Conservation (phyloP, 305 asterid species). For the Fraxinus paxiana region DNA sequence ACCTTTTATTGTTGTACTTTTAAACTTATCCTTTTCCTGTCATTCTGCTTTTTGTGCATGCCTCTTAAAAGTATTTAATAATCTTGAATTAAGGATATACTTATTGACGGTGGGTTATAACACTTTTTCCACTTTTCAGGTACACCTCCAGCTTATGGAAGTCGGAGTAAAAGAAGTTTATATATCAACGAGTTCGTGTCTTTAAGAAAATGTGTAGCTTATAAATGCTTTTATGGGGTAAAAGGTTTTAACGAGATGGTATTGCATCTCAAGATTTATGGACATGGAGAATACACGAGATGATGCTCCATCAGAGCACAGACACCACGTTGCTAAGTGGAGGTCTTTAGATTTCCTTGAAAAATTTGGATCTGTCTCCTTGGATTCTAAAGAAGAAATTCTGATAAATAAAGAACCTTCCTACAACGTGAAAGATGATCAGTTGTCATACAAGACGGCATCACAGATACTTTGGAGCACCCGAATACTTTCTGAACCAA, state of each 20-base stretch:
- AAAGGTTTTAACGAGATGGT: slow-evolving; percentile 35
- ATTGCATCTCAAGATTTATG: slow-evolving; percentile 34
- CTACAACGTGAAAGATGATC: slow-evolving; percentile 43
- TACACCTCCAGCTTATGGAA: slow-evolving; percentile 29
- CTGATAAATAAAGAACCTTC: slow-evolving; percentile 41
- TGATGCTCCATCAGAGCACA: slow-evolving; percentile 52
- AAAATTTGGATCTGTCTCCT: slow-evolving; percentile 67
- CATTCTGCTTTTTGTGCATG: background rate
- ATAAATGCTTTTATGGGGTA: slow-evolving; percentile 33
- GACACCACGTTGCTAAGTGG: slow-evolving; percentile 56
- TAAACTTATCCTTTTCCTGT: background rate
- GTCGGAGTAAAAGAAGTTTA: slow-evolving; percentile 30
- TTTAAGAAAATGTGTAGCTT: slow-evolving; percentile 21
- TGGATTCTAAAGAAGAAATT: slow-evolving; percentile 51
- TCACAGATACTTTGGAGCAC: slow-evolving; percentile 90
- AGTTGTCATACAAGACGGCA: slow-evolving; percentile 49
- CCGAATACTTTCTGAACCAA: slow-evolving; percentile 77
- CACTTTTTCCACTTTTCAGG: slow-evolving; percentile 44
- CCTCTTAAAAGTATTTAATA: background rate
- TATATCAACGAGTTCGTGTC: slow-evolving; percentile 23
- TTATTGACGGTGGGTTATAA: slow-evolving; percentile 11
- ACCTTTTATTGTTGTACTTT: background rate
- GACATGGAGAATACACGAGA: slow-evolving; percentile 62
- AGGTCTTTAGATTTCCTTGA: slow-evolving; percentile 71
- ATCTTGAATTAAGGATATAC: background rate